Conservation (phyloP, 169 alveolate species). For the Plasmodium inui region DNA sequence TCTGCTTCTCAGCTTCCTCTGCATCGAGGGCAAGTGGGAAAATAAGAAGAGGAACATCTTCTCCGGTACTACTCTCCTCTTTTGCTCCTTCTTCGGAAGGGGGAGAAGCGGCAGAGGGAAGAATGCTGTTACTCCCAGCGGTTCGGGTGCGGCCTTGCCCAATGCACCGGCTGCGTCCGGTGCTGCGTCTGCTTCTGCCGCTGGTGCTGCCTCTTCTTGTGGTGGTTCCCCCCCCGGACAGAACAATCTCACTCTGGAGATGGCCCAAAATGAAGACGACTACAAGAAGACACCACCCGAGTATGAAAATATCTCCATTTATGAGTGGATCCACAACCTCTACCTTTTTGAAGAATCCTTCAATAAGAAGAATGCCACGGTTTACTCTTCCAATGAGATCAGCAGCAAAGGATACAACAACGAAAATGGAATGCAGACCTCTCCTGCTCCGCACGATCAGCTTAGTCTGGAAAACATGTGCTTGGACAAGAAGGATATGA, state of each 20-base stretch:
- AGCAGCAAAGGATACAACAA: background rate
- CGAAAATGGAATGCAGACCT: background rate
- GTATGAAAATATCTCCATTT: slow-evolving; percentile 60
- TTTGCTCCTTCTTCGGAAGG: slow-evolving; percentile 3
- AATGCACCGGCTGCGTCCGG: background rate
- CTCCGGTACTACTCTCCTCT: background rate
- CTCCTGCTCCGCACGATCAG: background rate
- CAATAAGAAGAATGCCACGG: slow-evolving; percentile 46
- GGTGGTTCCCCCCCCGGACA: background rate
- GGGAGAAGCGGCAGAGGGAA: background rate
- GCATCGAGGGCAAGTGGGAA: slow-evolving; percentile 85
- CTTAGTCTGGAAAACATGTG: background rate
- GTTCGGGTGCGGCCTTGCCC: background rate
- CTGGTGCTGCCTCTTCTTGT: background rate
- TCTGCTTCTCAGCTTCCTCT: slow-evolving; percentile 81
- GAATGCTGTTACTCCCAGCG: background rate
- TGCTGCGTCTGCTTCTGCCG: background rate
- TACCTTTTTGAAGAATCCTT: slow-evolving; percentile 68
- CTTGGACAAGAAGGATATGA: background rate
- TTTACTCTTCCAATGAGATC: slow-evolving; percentile 10
- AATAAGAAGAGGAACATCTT: slow-evolving; percentile 43
- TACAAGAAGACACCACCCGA: slow-evolving; percentile 1
- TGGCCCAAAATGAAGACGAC: slow-evolving; percentile 15
- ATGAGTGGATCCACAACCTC: slow-evolving; percentile 68
- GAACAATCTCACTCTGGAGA: background rate